Evolutionary conservation across 306 rosid species (phyloP).

Genomic region (Lotus japonicus): DNA sequence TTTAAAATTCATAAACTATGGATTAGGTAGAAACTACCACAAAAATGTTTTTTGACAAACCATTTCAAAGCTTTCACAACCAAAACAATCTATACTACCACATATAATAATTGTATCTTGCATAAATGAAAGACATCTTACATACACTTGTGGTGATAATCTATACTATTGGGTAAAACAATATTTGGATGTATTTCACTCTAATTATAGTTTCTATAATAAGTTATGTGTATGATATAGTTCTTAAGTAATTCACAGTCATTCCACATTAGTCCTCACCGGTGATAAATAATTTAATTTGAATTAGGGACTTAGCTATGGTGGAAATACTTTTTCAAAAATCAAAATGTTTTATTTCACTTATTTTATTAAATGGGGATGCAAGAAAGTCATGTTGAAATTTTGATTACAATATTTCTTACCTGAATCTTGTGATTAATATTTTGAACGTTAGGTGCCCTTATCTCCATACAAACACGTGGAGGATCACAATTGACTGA

Average conservation of each 20-base stretch:
- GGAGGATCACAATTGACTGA: constrained; percentile 12
- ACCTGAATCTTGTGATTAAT: constrained; percentile 17
- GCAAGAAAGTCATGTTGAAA: not conserved
- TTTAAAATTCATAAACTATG: too few species aligned
- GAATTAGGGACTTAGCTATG: not conserved
- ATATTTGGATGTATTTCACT: not conserved
- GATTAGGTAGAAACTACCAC: too few species aligned
- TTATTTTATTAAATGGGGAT: not conserved
- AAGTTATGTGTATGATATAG: too few species aligned
- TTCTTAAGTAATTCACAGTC: too few species aligned
- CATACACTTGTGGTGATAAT: not conserved
- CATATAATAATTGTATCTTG: not conserved
- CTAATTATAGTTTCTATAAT: too few species aligned
- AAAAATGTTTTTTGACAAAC: too few species aligned
- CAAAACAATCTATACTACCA: too few species aligned
- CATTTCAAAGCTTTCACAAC: too few species aligned
- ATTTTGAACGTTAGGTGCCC: constrained; percentile 30
- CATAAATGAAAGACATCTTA: not conserved
- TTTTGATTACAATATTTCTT: not conserved
- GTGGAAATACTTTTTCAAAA: not conserved
- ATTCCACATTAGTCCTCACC: too few species aligned
- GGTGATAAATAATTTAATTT: not conserved
- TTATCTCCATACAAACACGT: constrained; percentile 25
- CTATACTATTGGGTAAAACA: not conserved
- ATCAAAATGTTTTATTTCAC: not conserved